Evolutionary conservation across 305 asterid species (phyloP).

Genomic region (Rubia tinctorum): DNA sequence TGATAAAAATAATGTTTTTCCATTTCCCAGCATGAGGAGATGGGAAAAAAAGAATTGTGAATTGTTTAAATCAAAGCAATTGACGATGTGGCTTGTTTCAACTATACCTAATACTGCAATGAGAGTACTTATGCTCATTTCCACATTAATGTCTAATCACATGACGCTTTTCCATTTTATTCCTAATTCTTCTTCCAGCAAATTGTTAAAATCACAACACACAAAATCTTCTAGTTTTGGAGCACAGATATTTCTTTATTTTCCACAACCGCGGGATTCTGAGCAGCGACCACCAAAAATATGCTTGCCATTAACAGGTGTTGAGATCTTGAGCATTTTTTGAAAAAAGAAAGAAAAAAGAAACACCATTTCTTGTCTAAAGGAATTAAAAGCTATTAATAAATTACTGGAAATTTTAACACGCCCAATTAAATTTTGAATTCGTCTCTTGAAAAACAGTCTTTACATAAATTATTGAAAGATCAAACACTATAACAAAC

Average conservation of each 20-base stretch:
- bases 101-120: slow-evolving; percentile 24
- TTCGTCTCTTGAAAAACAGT: too few species aligned
- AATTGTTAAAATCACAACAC: background rate
- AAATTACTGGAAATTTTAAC: too few species aligned
- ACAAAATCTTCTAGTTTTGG: background rate
- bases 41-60: too few species aligned
- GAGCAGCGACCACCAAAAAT: background rate
- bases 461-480: too few species aligned
- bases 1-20: too few species aligned
- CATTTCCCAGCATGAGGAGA: too few species aligned
- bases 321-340: slow-evolving; percentile 9
- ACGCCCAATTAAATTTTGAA: too few species aligned
- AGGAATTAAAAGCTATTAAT: background rate
- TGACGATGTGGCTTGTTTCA: background rate
- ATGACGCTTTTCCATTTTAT: slow-evolving; percentile 4
- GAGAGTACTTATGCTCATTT: slow-evolving; percentile 34
- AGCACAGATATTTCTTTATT: background rate
- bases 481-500: too few species aligned
- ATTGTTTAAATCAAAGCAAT: background rate
- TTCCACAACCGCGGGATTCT: slow-evolving; percentile 10
- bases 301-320: slow-evolving; percentile 24
- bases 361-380: background rate
- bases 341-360: too few species aligned
- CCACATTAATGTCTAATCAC: slow-evolving; percentile 27
- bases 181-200: background rate